Evolutionary conservation across 257 asterid genomes (phyloP).

Genomic region (Echites panduratus): DNA sequence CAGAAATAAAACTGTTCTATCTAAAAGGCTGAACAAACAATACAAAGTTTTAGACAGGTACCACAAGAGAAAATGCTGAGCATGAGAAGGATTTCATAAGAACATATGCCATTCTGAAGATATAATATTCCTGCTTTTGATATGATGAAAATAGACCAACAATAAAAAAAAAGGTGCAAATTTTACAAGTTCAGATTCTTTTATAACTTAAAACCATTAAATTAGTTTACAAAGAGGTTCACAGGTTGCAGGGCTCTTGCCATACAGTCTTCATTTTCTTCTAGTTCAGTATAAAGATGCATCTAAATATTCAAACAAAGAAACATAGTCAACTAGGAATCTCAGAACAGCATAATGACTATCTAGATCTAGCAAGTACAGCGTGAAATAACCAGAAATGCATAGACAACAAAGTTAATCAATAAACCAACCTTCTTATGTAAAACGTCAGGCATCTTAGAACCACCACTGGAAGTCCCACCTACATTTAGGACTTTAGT

Average conservation of each 20-base stretch:
- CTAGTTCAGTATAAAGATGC: not conserved
- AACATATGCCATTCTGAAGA: not conserved
- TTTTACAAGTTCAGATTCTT: not conserved
- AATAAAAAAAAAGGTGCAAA: not conserved
- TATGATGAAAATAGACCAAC: not conserved
- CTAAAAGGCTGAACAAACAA: not conserved
- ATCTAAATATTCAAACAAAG: not conserved
- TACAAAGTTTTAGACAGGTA: not conserved
- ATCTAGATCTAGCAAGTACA: not conserved
- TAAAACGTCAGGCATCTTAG: slow-evolving; percentile 67
- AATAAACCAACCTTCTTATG: slow-evolving; percentile 70
- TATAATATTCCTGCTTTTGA: not conserved
- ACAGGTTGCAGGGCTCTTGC: not conserved
- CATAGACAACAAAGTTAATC: slow-evolving; percentile 2
- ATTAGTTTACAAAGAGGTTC: not conserved
- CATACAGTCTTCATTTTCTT: not conserved
- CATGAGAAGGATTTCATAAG: not conserved
- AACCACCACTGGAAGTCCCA: slow-evolving; percentile 47
- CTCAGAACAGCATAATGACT: not conserved
- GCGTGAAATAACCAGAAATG: not conserved
- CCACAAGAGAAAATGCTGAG: not conserved
- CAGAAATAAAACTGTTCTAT: not conserved
- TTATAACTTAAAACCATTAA: not conserved
- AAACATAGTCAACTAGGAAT: not conserved
- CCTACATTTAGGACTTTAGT: slow-evolving; percentile 37